These are phyloP conservation scores for Gaeumannomyces sp. DNA, from an alignment of 2,329 filamentous ascomycete genomes.

Conservation along the genomic window DNA sequence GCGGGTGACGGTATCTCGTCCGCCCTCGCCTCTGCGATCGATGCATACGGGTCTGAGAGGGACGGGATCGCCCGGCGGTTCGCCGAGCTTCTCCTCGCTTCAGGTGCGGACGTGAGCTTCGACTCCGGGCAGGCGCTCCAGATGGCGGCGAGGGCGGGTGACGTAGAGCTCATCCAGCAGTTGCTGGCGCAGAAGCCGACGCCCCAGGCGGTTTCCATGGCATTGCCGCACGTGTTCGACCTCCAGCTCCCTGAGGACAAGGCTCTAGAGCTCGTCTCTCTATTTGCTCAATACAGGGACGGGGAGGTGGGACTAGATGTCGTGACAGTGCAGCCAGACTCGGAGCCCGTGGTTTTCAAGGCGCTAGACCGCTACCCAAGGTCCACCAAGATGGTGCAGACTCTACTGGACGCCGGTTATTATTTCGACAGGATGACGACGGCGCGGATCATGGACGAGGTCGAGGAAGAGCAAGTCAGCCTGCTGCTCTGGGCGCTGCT, in stretches of 20 bases:
- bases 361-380: conserved; percentile 50
- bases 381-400: conserved; percentile 44
- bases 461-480: conserved; percentile 47
- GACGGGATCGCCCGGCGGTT: conserved; percentile 38
- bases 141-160: conserved; percentile 45
- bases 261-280: conserved; percentile 41
- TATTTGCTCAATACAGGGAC: conserved; percentile 45
- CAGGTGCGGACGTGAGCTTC: conserved; percentile 41
- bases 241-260: conserved; percentile 43
- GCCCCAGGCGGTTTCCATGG: conserved; percentile 42
- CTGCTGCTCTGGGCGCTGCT: conserved; percentile 55
- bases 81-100: conserved; percentile 33
- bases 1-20: conserved; percentile 38
- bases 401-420: conserved; percentile 50
- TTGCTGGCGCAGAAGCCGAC: conserved; percentile 46
- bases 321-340: conserved; percentile 35
- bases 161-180: conserved; percentile 40
- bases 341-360: conserved; percentile 43
- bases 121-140: conserved; percentile 47
- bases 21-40: conserved; percentile 40
- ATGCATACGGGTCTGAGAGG: conserved; percentile 32
- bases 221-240: conserved; percentile 52
- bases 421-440: conserved; percentile 50
- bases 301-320: conserved; percentile 45
- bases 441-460: conserved; percentile 36